Evolutionary conservation across 495 filamentous ascomycete species (phyloP).

Genomic region (Cladorrhinum samala): DNA sequence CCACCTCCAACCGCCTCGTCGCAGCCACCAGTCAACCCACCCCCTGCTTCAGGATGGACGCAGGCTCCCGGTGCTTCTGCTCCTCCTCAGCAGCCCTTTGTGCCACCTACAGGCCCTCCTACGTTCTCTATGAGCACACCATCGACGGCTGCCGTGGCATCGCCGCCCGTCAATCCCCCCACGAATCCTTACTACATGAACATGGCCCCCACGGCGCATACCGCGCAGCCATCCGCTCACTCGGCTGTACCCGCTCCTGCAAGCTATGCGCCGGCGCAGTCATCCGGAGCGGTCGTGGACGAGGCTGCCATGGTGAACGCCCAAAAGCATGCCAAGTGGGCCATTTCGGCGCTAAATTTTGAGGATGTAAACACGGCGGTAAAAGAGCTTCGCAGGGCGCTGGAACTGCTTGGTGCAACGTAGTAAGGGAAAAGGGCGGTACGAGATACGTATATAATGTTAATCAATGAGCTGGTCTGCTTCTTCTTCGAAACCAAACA

Average conservation of each 20-base stretch:
- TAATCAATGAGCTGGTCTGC: background rate
- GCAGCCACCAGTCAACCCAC: slow-evolving; percentile 5
- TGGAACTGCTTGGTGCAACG: slow-evolving; percentile 57
- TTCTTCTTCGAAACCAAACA: slow-evolving; percentile 3
- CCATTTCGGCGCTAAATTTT: slow-evolving; percentile 92
- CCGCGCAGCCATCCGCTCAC: slow-evolving; percentile 10
- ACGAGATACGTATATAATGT: slow-evolving; percentile 3
- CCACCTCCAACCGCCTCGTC: slow-evolving; percentile 20
- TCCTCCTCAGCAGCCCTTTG: slow-evolving; percentile 14
- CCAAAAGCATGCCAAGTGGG: slow-evolving; percentile 96
- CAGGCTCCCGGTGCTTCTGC: slow-evolving; percentile 1
- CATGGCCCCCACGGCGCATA: slow-evolving; percentile 14
- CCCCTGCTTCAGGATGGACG: slow-evolving; percentile 7
- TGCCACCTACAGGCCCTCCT: slow-evolving; percentile 18
- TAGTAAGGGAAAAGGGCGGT: slow-evolving; percentile 12
- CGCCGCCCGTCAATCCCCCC: slow-evolving; percentile 23
- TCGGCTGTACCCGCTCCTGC: slow-evolving; percentile 1
- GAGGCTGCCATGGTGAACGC: slow-evolving; percentile 71
- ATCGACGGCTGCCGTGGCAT: slow-evolving; percentile 23
- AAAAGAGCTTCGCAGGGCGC: slow-evolving; percentile 70
- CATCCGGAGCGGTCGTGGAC: slow-evolving; percentile 42
- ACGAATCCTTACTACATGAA: slow-evolving; percentile 18
- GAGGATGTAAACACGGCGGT: slow-evolving; percentile 92
- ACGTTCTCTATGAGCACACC: slow-evolving; percentile 23
- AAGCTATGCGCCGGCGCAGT: slow-evolving; percentile 10